phyloP scores from a whole-genome alignment of 2,329 filamentous ascomycete genomes.

The Lojkania enalia region DNA sequence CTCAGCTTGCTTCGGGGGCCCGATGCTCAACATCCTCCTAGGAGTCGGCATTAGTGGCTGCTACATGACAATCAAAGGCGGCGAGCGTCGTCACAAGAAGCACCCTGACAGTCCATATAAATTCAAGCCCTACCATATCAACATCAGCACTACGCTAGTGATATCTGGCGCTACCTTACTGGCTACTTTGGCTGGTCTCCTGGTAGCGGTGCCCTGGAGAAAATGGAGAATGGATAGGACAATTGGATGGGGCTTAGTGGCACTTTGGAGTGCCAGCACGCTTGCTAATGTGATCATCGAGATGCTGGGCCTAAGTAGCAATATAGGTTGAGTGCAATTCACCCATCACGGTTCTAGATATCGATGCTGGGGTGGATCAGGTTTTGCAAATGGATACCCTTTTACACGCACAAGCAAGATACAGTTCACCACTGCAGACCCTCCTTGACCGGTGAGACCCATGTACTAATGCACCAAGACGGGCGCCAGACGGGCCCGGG shows the following conservation, averaged over 20 bases:
- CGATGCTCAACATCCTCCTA: conserved; percentile 95
- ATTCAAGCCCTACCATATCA: conserved; percentile 79
- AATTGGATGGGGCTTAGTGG: conserved; percentile 78
- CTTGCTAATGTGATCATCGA: conserved; percentile 81
- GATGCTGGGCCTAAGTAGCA: conserved; percentile 50
- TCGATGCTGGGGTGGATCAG: conserved; percentile 6
- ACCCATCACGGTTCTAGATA: conserved; percentile 14
- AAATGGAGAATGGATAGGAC: conserved; percentile 43
- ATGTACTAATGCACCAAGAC: conserved; percentile 13
- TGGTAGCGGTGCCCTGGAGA: conserved; percentile 72
- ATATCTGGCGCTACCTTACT: conserved; percentile 84
- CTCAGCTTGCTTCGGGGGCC: conserved; percentile 95
- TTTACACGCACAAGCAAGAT: conserved; percentile 12
- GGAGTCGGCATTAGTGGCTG: conserved; percentile 90
- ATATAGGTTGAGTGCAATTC: conserved; percentile 23
- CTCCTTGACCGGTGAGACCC: conserved; percentile 17
- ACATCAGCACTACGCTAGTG: conserved; percentile 81
- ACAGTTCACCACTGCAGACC: conserved; percentile 7
- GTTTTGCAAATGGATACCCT: conserved; percentile 13
- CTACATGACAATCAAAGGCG: conserved; percentile 78
- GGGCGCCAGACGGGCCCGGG: conserved; percentile 10
- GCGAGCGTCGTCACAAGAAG: conserved; percentile 65
- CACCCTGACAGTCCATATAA: conserved; percentile 66
- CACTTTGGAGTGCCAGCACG: conserved; percentile 80
- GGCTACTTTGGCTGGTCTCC: conserved; percentile 73